Base-by-base conservation (phyloP, 441 rosid species). In the Eutrema salsugineum region DNA sequence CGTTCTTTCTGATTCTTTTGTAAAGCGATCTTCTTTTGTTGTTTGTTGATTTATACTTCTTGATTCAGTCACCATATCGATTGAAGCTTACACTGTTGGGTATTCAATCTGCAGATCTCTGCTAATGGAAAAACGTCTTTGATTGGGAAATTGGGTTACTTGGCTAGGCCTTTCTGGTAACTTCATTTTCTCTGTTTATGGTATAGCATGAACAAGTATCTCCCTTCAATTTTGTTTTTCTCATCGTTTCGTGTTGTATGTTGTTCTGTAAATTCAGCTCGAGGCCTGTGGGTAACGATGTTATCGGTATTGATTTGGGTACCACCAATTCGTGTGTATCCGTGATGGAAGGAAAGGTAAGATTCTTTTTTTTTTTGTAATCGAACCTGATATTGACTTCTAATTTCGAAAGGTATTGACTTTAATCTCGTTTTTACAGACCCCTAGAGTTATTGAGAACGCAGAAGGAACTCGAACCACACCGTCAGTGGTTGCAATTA, bases 271-370 rank as follows among this genome's bases (percentile, higher is more conserved):
- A 20, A 32, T 73, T 38, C 71, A 87, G 90, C 48, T 74, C 91
- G 17, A 83, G 83, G 66, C 82, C 90, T 42, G 69, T 72, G 22
- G 88, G 86, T 2, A 78, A 74, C 54, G 90, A 86, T 58, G 86
- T 84, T 38, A 82, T 86, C 2, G 90, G 90, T 76, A 86, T 86
- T 63, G 90, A 84, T 72, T 72, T 86, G 70, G 88, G 90, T 61
- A 86, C 90, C 8, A 86, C 90, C 60, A 84, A 86, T 62, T 84
- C 88, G 30, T 86, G 90, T 60, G 90, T 86, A 2, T 50, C 83
- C 1, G 84, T 84, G 17, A 86, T 84, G 90, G 88, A 84, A 40
- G 90, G 90, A 72, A 84, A 84, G 84, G 90, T 84, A 65, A 68
- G 66, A 3, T 5, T 24, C 5, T 3, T 0, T 16, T 19, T n/a